These are phyloP conservation scores for Calonectria pseudoturangicola DNA, from an alignment of 2,329 filamentous ascomycete genomes.

Conservation along the genomic window DNA sequence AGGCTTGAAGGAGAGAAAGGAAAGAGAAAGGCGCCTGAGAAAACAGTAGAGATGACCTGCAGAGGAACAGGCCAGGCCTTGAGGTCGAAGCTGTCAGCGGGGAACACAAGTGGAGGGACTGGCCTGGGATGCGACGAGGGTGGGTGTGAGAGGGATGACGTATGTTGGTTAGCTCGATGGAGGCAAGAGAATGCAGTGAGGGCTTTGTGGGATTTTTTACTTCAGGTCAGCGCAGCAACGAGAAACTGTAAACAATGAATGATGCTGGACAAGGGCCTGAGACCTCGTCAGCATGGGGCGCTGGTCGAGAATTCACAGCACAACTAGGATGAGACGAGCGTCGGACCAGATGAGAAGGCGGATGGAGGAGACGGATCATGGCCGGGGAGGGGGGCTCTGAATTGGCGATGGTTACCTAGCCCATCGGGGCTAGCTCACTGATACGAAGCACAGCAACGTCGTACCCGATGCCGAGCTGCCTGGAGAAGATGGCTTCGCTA, in stretches of 20 bases:
- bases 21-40: constrained; percentile 8
- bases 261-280: neutral
- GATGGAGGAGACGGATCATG: constrained; percentile 27
- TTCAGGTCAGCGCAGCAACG: constrained; percentile 19
- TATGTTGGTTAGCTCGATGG: constrained; percentile 25
- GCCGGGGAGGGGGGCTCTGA: constrained; percentile 28
- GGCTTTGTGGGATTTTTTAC: constrained; percentile 16
- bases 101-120: constrained; percentile 34
- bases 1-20: constrained; percentile 23
- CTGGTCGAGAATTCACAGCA: constrained; percentile 23
- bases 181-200: constrained; percentile 9
- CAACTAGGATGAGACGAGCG: constrained; percentile 30
- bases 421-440: constrained; percentile 27
- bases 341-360: constrained; percentile 20
- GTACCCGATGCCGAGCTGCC: constrained; percentile 15
- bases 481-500: constrained; percentile 20
- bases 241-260: constrained; percentile 18
- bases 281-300: constrained; percentile 25
- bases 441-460: constrained; percentile 32
- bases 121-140: constrained; percentile 34
- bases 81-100: constrained; percentile 40
- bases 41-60: constrained; percentile 30
- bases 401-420: constrained; percentile 34
- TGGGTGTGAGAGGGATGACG: constrained; percentile 41
- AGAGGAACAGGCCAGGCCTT: constrained; percentile 33